phyloP scores from a whole-genome alignment of 345 rosid genomes.

The Anastatica hierochuntica region DNA sequence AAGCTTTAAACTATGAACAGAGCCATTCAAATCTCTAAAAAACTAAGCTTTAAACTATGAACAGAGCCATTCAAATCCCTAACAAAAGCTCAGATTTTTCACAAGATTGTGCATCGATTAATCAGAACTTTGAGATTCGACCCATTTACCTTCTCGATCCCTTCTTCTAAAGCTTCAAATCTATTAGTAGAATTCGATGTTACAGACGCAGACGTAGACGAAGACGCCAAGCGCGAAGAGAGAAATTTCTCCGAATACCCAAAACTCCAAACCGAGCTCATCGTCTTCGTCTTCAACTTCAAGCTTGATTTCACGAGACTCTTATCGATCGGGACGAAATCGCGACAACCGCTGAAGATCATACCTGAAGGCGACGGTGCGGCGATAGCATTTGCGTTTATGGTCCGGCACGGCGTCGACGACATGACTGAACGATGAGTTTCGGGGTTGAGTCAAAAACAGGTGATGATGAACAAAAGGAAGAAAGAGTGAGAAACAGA shows the following conservation, averaged over 20 bases:
- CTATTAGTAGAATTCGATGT: conserved; percentile 19
- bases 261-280: background rate
- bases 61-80: too few relatives aligned
- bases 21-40: too few relatives aligned
- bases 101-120: too few relatives aligned
- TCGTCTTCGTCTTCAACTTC: background rate
- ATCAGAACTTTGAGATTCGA: background rate
- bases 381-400: conserved; percentile 15
- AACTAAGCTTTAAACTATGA: too few relatives aligned
- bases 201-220: conserved; percentile 20
- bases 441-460: too few relatives aligned
- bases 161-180: conserved; percentile 38
- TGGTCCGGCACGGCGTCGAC: conserved; percentile 14
- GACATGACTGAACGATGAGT: too few relatives aligned
- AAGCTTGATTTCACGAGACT: conserved; percentile 7
- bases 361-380: conserved; percentile 10
- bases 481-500: too few relatives aligned
- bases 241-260: background rate
- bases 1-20: too few relatives aligned
- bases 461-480: too few relatives aligned
- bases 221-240: background rate
- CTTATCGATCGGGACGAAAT: conserved; percentile 4
- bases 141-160: conserved; percentile 48
- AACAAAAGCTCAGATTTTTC: too few relatives aligned
- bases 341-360: background rate